A percentile compares a stretch with the other conserved stretches of the same genome.
phyloP scores from a whole-genome alignment of 2,329 filamentous ascomycete species.

The Neofusicoccum laricinum region DNA sequence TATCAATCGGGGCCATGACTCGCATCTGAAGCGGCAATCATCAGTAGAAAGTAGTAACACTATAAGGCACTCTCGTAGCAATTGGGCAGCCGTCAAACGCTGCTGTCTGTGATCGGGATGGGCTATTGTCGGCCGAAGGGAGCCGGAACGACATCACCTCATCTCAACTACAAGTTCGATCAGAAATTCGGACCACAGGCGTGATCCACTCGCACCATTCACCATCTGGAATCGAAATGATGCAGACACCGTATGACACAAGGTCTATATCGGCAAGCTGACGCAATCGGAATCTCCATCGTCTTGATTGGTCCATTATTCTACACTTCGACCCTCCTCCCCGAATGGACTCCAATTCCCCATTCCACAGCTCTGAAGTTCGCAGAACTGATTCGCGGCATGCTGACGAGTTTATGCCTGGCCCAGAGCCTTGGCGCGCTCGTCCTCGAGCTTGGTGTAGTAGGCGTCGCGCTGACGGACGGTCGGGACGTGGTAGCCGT shows the following conservation, averaged over 20 bases:
- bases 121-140: no score
- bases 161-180: no score
- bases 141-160: no score
- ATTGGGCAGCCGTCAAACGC: no score
- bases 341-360: neutral
- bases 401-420: slow-evolving; percentile 26
- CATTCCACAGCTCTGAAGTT: neutral
- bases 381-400: neutral
- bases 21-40: no score
- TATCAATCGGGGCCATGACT: no score
- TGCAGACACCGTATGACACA: no score
- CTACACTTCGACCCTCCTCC: neutral
- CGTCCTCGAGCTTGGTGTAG: slow-evolving; percentile 63
- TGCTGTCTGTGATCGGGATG: no score
- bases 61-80: no score
- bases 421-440: slow-evolving; percentile 51
- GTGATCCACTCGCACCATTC: neutral
- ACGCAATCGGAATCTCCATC: slow-evolving; percentile 10
- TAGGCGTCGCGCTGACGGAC: slow-evolving; percentile 62
- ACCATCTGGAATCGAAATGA: neutral
- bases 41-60: no score
- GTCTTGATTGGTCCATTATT: slow-evolving; percentile 11
- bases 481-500: slow-evolving; percentile 64
- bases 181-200: no score
- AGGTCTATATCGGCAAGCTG: neutral